These are phyloP conservation scores for Pseudogymnoascus sp. DNA, from an alignment of 2,329 filamentous ascomycete genomes.

Conservation along the genomic window DNA sequence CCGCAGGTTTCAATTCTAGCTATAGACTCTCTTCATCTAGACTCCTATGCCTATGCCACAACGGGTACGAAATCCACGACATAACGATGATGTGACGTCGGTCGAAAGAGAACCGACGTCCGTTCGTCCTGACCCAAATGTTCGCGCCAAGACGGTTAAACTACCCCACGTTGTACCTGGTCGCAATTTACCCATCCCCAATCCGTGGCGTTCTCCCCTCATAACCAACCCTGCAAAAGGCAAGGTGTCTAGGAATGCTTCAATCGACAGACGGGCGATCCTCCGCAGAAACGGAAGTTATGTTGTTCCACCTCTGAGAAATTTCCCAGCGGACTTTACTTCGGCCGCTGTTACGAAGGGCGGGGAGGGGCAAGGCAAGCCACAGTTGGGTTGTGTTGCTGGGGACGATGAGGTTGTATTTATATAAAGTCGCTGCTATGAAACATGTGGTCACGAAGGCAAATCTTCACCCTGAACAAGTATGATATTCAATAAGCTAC, in stretches of 20 bases:
- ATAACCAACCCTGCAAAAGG: not conserved
- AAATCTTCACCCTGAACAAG: not conserved
- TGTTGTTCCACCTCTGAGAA: slow-evolving; percentile 8
- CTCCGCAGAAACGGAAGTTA: slow-evolving; percentile 7
- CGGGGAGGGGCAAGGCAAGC: not conserved
- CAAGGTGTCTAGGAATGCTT: not conserved
- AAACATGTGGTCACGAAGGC: not conserved
- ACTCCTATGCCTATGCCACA: not conserved
- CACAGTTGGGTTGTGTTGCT: not conserved
- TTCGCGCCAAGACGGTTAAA: not conserved
- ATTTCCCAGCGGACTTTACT: not conserved
- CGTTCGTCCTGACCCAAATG: not conserved
- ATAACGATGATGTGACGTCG: not conserved
- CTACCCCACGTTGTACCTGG: not conserved
- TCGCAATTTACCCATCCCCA: not conserved
- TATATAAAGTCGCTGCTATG: not conserved
- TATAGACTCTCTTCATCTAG: not conserved
- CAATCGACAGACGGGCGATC: not conserved
- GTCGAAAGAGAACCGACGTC: not conserved
- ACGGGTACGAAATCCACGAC: not conserved
- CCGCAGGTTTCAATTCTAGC: not conserved
- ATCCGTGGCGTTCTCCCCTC: not conserved
- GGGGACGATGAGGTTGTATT: not conserved
- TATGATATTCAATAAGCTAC: slow-evolving; percentile 3
- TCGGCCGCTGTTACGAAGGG: not conserved